Evolutionary conservation across 2,329 filamentous ascomycete species (phyloP).

Genomic region (Talaromyces sp.): DNA sequence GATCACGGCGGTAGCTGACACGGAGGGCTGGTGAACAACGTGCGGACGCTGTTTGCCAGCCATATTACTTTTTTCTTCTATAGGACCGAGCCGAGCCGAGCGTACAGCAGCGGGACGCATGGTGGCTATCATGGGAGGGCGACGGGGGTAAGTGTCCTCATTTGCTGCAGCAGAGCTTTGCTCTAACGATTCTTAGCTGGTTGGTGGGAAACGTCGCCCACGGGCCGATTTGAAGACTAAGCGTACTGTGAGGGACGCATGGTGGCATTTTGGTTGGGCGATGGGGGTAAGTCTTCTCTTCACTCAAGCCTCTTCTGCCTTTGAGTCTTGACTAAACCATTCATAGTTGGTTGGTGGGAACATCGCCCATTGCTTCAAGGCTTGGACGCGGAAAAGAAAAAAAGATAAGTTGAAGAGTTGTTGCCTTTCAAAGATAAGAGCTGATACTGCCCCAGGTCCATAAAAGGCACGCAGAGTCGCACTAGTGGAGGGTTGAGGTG

Average conservation of each 20-base stretch:
- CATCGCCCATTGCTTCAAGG: neutral
- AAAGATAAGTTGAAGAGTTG: neutral
- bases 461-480: too few species aligned
- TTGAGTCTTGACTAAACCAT: neutral
- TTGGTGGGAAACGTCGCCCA: neutral
- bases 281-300: neutral
- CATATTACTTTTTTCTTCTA: too few species aligned
- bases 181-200: neutral
- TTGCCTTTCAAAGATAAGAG: too few species aligned
- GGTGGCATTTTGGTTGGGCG: neutral
- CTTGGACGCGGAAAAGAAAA: neutral
- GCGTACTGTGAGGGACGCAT: too few species aligned
- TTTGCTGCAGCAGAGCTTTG: neutral
- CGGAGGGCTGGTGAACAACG: too few species aligned
- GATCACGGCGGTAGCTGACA: too few species aligned
- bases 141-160: neutral
- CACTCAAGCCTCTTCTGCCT: neutral
- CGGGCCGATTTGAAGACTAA: too few species aligned
- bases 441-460: too few species aligned
- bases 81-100: too few species aligned
- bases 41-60: too few species aligned
- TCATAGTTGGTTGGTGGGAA: neutral
- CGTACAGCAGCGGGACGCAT: neutral
- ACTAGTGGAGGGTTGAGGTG: too few species aligned
- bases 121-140: neutral